Conservation (phyloP, 139 green algal genomes). For the Pseudopediastrum boryanum region DNA sequence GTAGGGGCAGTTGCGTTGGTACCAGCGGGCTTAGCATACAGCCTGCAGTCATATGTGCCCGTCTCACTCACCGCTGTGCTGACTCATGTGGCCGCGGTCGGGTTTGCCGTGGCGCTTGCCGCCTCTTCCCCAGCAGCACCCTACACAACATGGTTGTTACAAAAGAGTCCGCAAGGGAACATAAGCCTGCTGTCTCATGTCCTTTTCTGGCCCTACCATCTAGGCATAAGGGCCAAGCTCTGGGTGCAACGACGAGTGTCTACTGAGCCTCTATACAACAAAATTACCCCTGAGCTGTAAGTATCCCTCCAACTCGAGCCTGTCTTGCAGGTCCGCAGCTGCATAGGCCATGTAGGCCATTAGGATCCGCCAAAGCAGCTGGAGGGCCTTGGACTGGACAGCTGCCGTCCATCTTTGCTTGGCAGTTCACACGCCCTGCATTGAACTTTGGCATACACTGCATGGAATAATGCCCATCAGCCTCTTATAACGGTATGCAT, state of each 20-base stretch:
- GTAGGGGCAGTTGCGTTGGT: conserved; percentile 14
- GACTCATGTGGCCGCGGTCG: conserved; percentile 8
- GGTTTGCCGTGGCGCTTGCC: conserved; percentile 13
- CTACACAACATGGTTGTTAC: conserved; percentile 48
- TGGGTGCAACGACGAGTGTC: conserved; percentile 41
- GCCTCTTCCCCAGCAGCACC: conserved; percentile 9
- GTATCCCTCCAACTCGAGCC: not conserved
- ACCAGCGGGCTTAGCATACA: not conserved
- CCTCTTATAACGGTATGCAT: not conserved
- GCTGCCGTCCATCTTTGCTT: not conserved
- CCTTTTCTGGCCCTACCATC: conserved; percentile 65
- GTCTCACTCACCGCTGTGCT: not conserved
- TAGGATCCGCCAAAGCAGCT: no score
- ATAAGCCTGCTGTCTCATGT: conserved; percentile 40
- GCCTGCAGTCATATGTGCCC: not conserved
- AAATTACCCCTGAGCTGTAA: conserved; percentile 32
- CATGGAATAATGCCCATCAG: not conserved
- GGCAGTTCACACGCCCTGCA: not conserved
- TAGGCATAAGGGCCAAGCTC: conserved; percentile 55
- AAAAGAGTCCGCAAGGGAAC: conserved; percentile 44
- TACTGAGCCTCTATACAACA: conserved; percentile 37
- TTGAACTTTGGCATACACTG: not conserved
- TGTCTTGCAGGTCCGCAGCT: not conserved
- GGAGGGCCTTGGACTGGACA: not conserved
- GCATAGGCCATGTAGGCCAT: not conserved